Base-by-base conservation (phyloP, 768 basidiomycete species). In the Phaeolepiota aurea region DNA sequence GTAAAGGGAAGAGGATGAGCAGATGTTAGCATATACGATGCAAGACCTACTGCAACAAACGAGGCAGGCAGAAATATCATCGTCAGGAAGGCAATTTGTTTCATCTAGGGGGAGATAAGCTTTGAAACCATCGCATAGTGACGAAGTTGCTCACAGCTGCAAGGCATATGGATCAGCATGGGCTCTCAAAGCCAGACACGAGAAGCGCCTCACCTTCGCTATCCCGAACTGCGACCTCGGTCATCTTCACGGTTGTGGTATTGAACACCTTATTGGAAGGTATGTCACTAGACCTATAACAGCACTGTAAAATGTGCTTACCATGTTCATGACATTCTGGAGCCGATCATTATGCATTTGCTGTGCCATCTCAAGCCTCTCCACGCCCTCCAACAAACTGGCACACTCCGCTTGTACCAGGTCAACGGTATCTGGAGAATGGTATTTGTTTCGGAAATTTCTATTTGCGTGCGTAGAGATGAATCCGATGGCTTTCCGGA, bases 21-120 rank as follows among this genome's bases (percentile, higher is more conserved):
- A 18, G 14, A 20, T 31, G 28, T 10, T 21, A 28, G 5, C 20
- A 7, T 22, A 11, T 14, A 7, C n/a, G 9, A 20, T 18, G 20
- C 14, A 14, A 25, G 13, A 42, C 67, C 32, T 52, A 72, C 71
- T 41, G 74, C 67, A 16, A 62, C 57, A 40, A 79, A 74, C 9
- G 72, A 70, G 0, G 75, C 72, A 2, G 79, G 79, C 3, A 80
- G 58, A 55, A 79, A 80, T 14, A 75, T 48, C 75, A 79, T 79
- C 1, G 74, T 72, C 7, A 81, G 59, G 48, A 79, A 80, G 0
- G 77, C 71, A 33, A 80, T 71, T 54, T 79, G 71, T 41, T 69
- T 72, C 71, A 72, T 75, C 64, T 66, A n/a, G n/a, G n/a, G n/a
- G n/a, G n/a, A n/a, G n/a, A n/a, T n/a, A n/a, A n/a, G n/a, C n/a